A percentile compares a stretch with the other conserved stretches of the same genome.
Conservation (phyloP, 1,284 basidiomycete species). For the Malassezia dermatis region DNA sequence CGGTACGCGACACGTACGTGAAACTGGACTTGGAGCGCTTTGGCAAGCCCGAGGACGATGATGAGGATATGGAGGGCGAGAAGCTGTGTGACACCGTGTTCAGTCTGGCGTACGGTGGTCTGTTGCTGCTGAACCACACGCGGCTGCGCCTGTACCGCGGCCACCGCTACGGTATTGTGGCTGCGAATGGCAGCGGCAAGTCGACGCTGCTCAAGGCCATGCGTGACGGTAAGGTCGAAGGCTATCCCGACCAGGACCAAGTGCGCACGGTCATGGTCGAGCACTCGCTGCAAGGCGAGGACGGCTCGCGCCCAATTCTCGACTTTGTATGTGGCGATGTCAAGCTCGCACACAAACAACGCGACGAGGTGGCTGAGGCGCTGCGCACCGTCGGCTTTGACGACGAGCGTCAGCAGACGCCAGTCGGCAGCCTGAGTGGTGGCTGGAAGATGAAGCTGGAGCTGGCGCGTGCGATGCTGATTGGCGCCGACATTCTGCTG, state of each 20-base stretch:
- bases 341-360: constrained; percentile 39
- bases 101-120: constrained; percentile 90
- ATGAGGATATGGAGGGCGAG: constrained; percentile 57
- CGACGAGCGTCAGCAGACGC: constrained; percentile 69
- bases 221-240: constrained; percentile 82
- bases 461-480: constrained; percentile 56
- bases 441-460: constrained; percentile 96
- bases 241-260: constrained; percentile 80
- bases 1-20: constrained; percentile 35
- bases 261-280: constrained; percentile 88
- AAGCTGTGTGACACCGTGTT: constrained; percentile 83
- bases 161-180: constrained; percentile 79
- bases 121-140: constrained; percentile 90
- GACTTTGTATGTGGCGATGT: constrained; percentile 77
- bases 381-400: constrained; percentile 62
- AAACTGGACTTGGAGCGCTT: constrained; percentile 40
- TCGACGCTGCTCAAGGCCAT: constrained; percentile 93
- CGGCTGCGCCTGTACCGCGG: constrained; percentile 81
- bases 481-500: constrained; percentile 70
- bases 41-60: constrained; percentile 53
- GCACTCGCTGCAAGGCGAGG: constrained; percentile 86
- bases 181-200: constrained; percentile 90
- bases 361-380: constrained; percentile 33
- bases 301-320: constrained; percentile 65
- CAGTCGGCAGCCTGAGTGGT: constrained; percentile 82